A percentile compares a stretch with the other conserved stretches of the same genome.
phyloP scores from a whole-genome alignment of 2,329 filamentous ascomycete species.

The Apiospora sp. region DNA sequence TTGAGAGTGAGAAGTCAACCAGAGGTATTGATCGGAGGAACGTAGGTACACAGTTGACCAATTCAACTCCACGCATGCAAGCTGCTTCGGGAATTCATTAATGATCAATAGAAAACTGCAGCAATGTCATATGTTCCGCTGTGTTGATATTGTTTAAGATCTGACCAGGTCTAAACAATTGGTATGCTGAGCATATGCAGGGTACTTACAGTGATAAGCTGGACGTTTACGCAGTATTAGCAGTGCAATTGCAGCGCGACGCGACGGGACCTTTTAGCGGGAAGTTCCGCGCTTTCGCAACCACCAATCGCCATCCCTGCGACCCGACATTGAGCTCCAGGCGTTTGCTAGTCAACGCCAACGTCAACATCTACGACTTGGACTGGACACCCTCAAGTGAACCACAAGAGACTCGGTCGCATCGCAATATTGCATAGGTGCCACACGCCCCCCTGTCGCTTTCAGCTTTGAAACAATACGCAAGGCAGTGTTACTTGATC shows the following conservation, averaged over 20 bases:
- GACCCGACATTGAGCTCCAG: neutral
- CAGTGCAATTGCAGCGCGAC: conserved; percentile 5
- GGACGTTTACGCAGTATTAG: neutral
- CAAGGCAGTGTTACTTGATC: neutral
- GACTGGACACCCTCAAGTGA: neutral
- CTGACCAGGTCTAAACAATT: neutral
- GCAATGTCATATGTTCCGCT: neutral
- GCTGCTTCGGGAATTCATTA: neutral
- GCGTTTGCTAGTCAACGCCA: conserved; percentile 14
- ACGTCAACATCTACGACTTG: neutral
- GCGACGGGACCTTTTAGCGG: conserved; percentile 6
- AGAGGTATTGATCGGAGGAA: neutral
- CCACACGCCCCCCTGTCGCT: neutral
- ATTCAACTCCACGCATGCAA: neutral
- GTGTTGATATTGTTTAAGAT: neutral
- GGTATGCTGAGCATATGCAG: neutral
- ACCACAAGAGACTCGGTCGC: neutral
- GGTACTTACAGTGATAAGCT: neutral
- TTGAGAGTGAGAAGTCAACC: neutral
- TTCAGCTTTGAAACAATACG: neutral
- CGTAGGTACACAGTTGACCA: neutral
- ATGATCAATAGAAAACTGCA: neutral
- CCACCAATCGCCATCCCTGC: neutral
- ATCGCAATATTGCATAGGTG: neutral
- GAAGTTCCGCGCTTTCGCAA: conserved; percentile 1